These are phyloP conservation scores for Fraxinus quadrangulata DNA, from an alignment of 257 asterid genomes.

Conservation along the genomic window DNA sequence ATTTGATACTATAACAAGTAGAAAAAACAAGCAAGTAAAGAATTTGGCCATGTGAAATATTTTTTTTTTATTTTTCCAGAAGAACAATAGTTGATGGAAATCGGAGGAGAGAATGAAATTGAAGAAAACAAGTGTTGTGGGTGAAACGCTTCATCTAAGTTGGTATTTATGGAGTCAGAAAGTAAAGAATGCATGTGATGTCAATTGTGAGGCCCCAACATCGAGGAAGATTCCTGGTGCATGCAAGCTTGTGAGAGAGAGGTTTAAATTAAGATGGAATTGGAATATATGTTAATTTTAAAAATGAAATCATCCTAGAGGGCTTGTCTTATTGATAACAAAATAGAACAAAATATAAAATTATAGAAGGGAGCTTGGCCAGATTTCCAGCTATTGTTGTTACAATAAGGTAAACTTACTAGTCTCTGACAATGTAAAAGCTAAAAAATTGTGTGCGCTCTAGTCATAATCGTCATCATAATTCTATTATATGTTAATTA, in stretches of 20 bases:
- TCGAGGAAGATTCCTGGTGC: conserved; percentile 49
- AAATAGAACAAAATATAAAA: neutral
- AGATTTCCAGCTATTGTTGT: neutral
- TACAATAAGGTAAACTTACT: neutral
- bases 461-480: too few species aligned
- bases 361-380: neutral
- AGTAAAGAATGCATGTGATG: conserved; percentile 53
- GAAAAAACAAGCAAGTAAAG: conserved; percentile 25
- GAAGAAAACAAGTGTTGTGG: conserved; percentile 2
- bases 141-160: conserved; percentile 7
- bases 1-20: conserved; percentile 39
- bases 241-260: conserved; percentile 16
- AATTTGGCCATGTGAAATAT: conserved; percentile 31
- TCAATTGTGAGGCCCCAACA: conserved; percentile 35
- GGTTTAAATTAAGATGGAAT: neutral
- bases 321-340: neutral
- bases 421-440: too few species aligned
- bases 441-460: neutral
- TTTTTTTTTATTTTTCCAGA: neutral
- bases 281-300: neutral
- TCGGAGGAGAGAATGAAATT: neutral
- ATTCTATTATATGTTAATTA: too few species aligned
- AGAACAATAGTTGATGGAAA: neutral
- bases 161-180: conserved; percentile 45
- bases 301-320: neutral